These are phyloP conservation scores for Fusarium mundagurra DNA, from an alignment of 2,329 filamentous ascomycete species.

Conservation along the genomic window DNA sequence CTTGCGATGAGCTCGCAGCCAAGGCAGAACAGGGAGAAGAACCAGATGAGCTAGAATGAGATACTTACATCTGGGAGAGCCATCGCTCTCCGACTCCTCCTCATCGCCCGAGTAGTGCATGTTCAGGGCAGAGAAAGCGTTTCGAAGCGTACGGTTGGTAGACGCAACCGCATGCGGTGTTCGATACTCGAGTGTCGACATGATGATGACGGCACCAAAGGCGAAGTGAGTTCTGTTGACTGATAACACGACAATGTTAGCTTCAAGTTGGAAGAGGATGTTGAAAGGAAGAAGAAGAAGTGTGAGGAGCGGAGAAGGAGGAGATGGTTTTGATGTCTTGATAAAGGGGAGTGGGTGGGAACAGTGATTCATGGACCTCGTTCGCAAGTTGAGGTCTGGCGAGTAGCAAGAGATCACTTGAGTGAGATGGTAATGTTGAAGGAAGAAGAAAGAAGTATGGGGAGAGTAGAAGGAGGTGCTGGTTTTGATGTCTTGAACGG, in stretches of 20 bases:
- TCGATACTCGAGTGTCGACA: slow-evolving; percentile 18
- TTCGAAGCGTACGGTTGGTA: slow-evolving; percentile 1
- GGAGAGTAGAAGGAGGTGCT: background rate
- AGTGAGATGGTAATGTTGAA: no score
- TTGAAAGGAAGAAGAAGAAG: background rate
- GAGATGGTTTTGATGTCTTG: background rate
- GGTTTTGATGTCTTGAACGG: background rate
- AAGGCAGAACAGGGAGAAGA: background rate
- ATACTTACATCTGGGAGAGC: slow-evolving; percentile 11
- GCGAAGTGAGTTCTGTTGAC: background rate
- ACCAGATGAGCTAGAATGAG: background rate
- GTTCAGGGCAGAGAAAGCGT: slow-evolving; percentile 7
- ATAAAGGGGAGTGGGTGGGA: background rate
- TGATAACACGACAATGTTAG: background rate
- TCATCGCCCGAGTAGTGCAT: background rate
- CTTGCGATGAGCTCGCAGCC: background rate
- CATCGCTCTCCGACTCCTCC: background rate
- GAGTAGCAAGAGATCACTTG: background rate
- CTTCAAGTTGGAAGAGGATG: background rate
- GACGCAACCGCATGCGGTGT: slow-evolving; percentile 1
- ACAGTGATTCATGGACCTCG: background rate
- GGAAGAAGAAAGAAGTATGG: background rate
- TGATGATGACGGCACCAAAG: background rate
- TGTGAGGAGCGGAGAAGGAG: background rate
- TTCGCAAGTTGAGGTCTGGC: background rate